These are phyloP conservation scores for Fagopyrum homotropicum DNA, from an alignment of 148 eudicot genomes.

Conservation along the genomic window DNA sequence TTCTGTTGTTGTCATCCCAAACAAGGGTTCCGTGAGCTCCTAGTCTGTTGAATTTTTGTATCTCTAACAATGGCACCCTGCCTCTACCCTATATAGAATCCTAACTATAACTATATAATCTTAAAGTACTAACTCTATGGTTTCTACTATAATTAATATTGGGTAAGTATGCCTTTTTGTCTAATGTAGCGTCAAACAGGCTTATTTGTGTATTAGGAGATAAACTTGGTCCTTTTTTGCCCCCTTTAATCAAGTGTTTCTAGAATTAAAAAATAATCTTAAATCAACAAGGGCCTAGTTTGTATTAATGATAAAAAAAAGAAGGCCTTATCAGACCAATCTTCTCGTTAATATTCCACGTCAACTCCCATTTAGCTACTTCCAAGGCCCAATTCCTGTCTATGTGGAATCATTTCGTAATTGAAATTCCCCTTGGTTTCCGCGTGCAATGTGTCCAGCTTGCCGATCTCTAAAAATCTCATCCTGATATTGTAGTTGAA, in stretches of 20 bases:
- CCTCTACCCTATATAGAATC: background rate
- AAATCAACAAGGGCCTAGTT: no score
- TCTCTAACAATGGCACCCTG: background rate
- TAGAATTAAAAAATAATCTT: no score
- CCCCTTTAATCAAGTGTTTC: no score
- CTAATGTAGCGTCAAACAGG: no score
- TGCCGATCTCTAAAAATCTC: background rate
- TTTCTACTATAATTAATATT: background rate
- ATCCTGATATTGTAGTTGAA: background rate
- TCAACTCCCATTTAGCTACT: background rate
- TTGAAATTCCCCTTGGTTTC: background rate
- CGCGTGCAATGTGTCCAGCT: background rate
- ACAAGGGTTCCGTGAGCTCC: background rate
- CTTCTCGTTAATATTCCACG: background rate
- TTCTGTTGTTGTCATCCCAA: background rate
- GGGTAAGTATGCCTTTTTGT: no score
- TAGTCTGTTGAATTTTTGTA: background rate
- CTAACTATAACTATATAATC: no score
- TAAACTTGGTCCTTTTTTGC: no score
- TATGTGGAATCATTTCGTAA: background rate
- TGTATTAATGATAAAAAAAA: no score
- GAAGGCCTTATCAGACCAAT: no score
- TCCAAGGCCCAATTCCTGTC: background rate
- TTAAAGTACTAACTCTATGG: background rate
- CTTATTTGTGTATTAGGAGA: no score